Evolutionary conservation across 805 yeast genomes (phyloP), one percentile per base, ranked within the genome.

Genomic region (Kodamaea laetipori): DNA sequence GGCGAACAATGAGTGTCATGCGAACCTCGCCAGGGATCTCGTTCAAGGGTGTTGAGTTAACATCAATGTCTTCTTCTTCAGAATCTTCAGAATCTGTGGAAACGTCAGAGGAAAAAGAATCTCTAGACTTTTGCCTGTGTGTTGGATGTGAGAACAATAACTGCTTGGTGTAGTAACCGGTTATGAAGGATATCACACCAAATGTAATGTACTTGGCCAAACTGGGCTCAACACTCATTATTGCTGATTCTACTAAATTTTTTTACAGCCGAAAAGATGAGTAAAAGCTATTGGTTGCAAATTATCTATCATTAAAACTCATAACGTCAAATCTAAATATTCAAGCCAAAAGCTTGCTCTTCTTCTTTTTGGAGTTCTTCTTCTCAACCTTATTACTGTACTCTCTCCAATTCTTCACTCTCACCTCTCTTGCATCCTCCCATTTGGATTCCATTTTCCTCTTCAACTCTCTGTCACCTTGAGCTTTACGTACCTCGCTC

Each of bases 1-100:
- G 86, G 47, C 99, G 80, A 4, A 94, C 89, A 3, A 90, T 81
- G 18, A 94, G 69, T 0, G 94, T 90, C 96, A 92, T 85, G 55
- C 86, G 71, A 9, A 84, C 87, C 60, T 86, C 94, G 0, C 94
- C 95, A 0, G 86, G 86, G 2, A 85, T 66, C 12, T 77, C 81
- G 53, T 84, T 84, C 50, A 86, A 64, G 1, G 77, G 64, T 0
- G 69, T 63, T 0, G 89, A 82, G 50, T 85, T 78, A 37, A 84
- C 72, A 41, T 80, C 85, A 23, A 76, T 60, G 3, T 72, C 77
- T 13, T 69, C 77, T 17, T 66, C 72, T 4, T 56, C 58, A 3
- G 63, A 63, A 0, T 50, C 54, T 15, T 70, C 76, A 3, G 63
- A 64, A 2, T 61, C 64, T 15, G 19, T 33, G 6, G 34, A 30